Evolutionary conservation across 768 basidiomycete species (phyloP).

Genomic region (Russula vinacea): DNA sequence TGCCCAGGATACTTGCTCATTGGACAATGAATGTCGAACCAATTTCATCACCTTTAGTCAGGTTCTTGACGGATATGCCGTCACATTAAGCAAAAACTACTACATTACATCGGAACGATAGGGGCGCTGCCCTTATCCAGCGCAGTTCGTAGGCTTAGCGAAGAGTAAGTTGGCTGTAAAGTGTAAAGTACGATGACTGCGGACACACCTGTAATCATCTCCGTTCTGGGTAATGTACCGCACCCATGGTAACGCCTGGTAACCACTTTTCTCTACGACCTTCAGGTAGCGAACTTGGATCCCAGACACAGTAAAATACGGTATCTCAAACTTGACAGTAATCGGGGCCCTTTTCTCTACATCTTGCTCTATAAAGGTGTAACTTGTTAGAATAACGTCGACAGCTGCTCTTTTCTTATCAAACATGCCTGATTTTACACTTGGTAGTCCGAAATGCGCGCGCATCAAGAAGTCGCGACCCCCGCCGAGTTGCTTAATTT

Average conservation of each 20-base stretch:
- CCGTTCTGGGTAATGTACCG: conserved; percentile 91
- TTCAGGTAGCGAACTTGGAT: conserved; percentile 98
- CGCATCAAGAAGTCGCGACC: conserved; percentile 97
- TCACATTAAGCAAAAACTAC: not conserved
- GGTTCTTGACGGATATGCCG: too few species aligned
- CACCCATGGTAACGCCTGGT: conserved; percentile 95
- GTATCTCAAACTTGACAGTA: conserved; percentile 96
- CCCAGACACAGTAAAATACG: conserved; percentile 96
- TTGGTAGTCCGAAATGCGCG: conserved; percentile 95
- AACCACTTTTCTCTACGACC: conserved; percentile 98
- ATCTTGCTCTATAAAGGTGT: conserved; percentile 53
- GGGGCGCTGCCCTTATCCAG: conserved; percentile 70
- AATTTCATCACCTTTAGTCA: not conserved
- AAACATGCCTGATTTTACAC: conserved; percentile 79
- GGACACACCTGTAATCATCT: conserved; percentile 77
- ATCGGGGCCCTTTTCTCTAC: conserved; percentile 90
- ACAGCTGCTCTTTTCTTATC: too few species aligned
- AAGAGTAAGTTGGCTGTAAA: conserved; percentile 1
- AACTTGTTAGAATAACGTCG: not conserved
- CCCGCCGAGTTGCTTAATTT: conserved; percentile 96
- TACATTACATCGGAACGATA: conserved; percentile 43
- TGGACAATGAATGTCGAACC: not conserved
- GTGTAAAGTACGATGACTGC: not conserved
- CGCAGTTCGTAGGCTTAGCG: conserved; percentile 62
- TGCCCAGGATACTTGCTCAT: not conserved